Percentiles rank a stretch among this genome's conserved stretches.
These are phyloP conservation scores for Cladophialophora carrionii DNA, from an alignment of 2,329 filamentous ascomycete genomes.

Conservation along the genomic window DNA sequence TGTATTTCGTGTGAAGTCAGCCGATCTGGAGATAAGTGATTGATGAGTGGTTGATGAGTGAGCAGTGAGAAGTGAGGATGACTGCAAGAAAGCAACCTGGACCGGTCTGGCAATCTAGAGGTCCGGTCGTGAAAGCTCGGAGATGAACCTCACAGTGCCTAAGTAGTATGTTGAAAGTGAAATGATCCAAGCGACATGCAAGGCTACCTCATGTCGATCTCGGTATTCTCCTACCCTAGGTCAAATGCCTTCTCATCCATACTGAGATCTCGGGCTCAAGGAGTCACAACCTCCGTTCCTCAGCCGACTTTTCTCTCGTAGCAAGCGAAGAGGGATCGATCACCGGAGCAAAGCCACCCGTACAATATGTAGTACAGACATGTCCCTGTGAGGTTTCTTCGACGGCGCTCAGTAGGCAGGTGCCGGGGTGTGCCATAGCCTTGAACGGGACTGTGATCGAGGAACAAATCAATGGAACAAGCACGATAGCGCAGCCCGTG, in stretches of 20 bases:
- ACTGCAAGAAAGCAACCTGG: background rate
- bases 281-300: background rate
- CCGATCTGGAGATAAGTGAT: background rate
- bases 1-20: background rate
- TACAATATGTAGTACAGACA: background rate
- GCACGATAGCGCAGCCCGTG: too few relatives aligned
- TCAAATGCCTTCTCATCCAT: background rate
- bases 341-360: background rate
- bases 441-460: background rate
- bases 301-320: background rate
- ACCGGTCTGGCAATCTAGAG: background rate
- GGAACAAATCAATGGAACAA: too few relatives aligned
- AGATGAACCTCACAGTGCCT: background rate
- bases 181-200: background rate
- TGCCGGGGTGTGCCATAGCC: too few relatives aligned
- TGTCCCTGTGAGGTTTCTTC: background rate
- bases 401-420: background rate
- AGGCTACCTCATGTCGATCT: background rate
- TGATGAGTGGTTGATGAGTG: background rate
- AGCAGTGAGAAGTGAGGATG: background rate
- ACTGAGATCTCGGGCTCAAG: background rate
- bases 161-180: background rate
- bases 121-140: background rate
- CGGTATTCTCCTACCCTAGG: background rate
- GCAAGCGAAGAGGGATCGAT: background rate